Base-by-base conservation (phyloP, 352 stramenopile species). In the Pythium dissotocum region DNA sequence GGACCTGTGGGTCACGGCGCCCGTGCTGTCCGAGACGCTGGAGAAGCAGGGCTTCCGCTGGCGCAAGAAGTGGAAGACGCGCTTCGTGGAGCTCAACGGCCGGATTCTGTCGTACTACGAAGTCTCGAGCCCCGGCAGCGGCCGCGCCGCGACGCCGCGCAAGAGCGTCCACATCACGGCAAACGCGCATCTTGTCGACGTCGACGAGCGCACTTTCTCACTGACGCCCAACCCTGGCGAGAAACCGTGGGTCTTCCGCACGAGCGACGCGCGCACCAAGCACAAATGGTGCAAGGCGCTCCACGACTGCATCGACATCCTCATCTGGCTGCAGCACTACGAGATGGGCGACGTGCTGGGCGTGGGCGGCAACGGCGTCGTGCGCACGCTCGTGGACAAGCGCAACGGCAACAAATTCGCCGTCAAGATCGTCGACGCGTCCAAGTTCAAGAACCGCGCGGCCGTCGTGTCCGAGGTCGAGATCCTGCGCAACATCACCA, bases 401-500 rank as follows among this genome's bases (percentile, higher is more conserved):
- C 80, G 84, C 12, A 74, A 76, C 24, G 79, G 78, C 38, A 67
- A 77, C 10, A 53, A 74, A 38, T 94, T 79, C n/a, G 83, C 86
- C 4, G 80, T 92, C 60, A 94, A 94, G 73, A 84, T 89, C 57
- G 63, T 94, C 35, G 84, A 94, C 54, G 81, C 88, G 33, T 79
- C 82, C 62, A 90, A 90, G 70, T 92, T 92, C 72, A 81, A 80
- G 59, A 82, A 92, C 71, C 78, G 84, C 30, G 83, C 77, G 32
- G 83, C 86, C 24, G 78, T 89, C 26, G 82, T 92, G 35, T 75
- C 79, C 12, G 86, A 92, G 60, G 81, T 94, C 26, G 83, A 94
- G 72, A 92, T 94, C 63, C 52, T 94, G 64, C 83, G 84, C 69
- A 87, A 80, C 68, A 90, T 93, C 75, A 92, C 83, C 7, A 92